phyloP scores from a whole-genome alignment of 2,329 filamentous ascomycete genomes.

The Cladosporium sp. region DNA sequence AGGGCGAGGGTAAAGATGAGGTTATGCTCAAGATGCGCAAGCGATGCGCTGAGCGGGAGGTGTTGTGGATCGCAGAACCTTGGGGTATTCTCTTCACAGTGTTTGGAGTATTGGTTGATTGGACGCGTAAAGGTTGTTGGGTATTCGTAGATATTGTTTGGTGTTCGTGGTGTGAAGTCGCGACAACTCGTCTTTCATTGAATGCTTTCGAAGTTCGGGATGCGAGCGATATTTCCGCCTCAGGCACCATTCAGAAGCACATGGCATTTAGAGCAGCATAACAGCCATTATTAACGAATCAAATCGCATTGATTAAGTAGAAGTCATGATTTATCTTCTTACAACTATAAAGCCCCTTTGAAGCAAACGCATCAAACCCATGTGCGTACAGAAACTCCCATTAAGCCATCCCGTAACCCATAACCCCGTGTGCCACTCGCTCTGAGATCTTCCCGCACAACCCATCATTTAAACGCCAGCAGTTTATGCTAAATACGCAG shows the following conservation, averaged over 20 bases:
- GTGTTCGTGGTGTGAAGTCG: not conserved
- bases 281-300: not conserved
- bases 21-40: not conserved
- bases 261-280: not conserved
- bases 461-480: not conserved
- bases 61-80: not conserved
- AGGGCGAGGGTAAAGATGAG: not conserved
- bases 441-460: conserved; percentile 11
- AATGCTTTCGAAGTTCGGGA: not conserved
- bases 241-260: not conserved
- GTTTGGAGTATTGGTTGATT: not conserved
- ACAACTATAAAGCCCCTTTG: not conserved
- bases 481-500: not conserved
- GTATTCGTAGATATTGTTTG: not conserved
- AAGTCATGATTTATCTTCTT: not conserved
- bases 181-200: not conserved
- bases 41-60: not conserved
- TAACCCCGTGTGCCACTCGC: conserved; percentile 12
- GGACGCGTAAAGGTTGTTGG: not conserved
- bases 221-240: not conserved
- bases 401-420: not conserved
- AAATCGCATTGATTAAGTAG: not conserved
- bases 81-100: not conserved
- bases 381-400: not conserved
- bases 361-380: not conserved